These are phyloP conservation scores for Solanum pinnatisectum DNA, from an alignment of 257 asterid genomes.

Conservation along the genomic window DNA sequence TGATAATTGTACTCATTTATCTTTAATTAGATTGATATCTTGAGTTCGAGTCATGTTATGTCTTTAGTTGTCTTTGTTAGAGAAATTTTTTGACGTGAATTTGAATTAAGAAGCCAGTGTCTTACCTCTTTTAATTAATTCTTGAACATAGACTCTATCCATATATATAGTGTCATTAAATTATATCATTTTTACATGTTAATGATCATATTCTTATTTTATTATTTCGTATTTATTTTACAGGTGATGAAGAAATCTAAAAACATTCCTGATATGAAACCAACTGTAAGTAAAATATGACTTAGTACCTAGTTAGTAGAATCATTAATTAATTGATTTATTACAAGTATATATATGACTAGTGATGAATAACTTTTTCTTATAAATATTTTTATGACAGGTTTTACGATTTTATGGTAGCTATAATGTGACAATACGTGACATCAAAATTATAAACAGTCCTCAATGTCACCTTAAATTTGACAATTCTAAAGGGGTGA, in stretches of 20 bases:
- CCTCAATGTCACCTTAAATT: constrained; percentile 78
- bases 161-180: background rate
- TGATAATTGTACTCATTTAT: background rate
- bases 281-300: constrained; percentile 46
- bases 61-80: background rate
- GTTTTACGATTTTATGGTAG: constrained; percentile 71
- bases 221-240: background rate
- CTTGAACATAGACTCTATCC: background rate
- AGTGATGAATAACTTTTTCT: background rate
- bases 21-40: background rate
- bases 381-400: constrained; percentile 9
- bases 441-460: constrained; percentile 44
- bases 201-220: background rate
- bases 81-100: background rate
- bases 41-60: background rate
- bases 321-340: background rate
- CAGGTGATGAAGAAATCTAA: constrained; percentile 40
- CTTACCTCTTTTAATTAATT: background rate
- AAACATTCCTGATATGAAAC: constrained; percentile 33
- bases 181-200: background rate
- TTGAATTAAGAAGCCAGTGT: background rate
- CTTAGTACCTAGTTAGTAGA: background rate
- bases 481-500: constrained; percentile 49
- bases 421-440: constrained; percentile 41
- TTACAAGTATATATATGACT: background rate